Conservation (phyloP, 2,329 filamentous ascomycete species). For the Claviceps humidiphila region DNA sequence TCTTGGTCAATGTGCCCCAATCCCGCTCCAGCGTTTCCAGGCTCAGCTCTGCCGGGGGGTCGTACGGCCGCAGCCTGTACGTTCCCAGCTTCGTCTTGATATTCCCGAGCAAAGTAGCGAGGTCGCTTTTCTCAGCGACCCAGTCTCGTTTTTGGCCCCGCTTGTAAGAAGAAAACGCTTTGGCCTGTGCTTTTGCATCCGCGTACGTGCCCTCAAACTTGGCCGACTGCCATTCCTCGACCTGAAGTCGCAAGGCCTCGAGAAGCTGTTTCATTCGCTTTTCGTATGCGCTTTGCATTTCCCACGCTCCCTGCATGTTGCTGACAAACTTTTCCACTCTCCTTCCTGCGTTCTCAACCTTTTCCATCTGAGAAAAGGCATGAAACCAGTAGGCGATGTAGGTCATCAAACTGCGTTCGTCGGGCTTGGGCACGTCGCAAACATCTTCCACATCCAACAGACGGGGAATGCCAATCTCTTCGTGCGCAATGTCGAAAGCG, state of each 20-base stretch:
- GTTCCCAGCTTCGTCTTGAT: slow-evolving; percentile 98
- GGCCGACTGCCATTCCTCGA: slow-evolving; percentile 62
- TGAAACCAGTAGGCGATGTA: slow-evolving; percentile 99
- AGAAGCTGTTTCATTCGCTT: slow-evolving; percentile 76
- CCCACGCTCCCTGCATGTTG: slow-evolving; percentile 98
- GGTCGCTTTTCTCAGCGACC: slow-evolving; percentile 95
- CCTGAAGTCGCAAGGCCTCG: slow-evolving; percentile 58
- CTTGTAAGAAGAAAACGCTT: slow-evolving; percentile 79
- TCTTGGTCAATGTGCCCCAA: slow-evolving; percentile 66
- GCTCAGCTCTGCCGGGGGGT: slow-evolving; percentile 72
- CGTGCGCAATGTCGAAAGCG: slow-evolving; percentile 89
- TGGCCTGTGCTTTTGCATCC: slow-evolving; percentile 79
- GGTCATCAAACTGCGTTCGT: slow-evolving; percentile 95
- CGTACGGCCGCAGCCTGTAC: slow-evolving; percentile 81
- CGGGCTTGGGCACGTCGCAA: slow-evolving; percentile 88
- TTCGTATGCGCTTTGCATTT: slow-evolving; percentile 97
- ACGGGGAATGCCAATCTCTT: slow-evolving; percentile 94
- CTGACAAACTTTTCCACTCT: slow-evolving; percentile 97
- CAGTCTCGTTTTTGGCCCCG: slow-evolving; percentile 80
- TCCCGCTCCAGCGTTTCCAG: slow-evolving; percentile 70
- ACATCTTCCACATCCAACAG: slow-evolving; percentile 96
- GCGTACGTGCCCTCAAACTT: slow-evolving; percentile 83
- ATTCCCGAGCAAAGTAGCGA: slow-evolving; percentile 85
- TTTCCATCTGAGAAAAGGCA: slow-evolving; percentile 97
- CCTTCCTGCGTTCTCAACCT: slow-evolving; percentile 91